Base-by-base conservation (phyloP, 331 rosid species). In the Rhamnella rubrinervis region DNA sequence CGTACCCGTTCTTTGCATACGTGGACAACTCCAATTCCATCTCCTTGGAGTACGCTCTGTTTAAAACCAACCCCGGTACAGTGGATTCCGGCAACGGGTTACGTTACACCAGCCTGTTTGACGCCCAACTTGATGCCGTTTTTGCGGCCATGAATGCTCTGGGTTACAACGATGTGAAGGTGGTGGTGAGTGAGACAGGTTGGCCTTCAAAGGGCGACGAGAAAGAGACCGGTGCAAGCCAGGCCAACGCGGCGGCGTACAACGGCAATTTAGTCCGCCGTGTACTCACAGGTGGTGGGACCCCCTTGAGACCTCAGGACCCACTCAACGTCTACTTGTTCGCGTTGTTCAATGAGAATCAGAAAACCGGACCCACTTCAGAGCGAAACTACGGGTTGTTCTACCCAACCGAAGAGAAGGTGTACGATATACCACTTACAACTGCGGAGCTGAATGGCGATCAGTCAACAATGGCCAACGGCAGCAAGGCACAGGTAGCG, bases 111-210 rank as follows among this genome's bases (percentile, higher is more conserved):
- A 90, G 62, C 41, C 66, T 93, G 0, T 70, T 93, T 1, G 95
- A 86, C 5, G 98, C 98, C 1, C 97, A 93, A 75, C 0, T 93
- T 46, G 98, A 93, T 68, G 98, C 98, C 18, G 96, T 93, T 65
- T 80, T 37, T 6, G 89, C 98, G 0, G 98, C 98, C 78, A 80
- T 83, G 88, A 83, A 90, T 4, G 91, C 88, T 0, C 26, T 93
- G 0, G 77, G 89, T 47, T 83, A 82, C 83, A 74, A 73, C 65
- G 96, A 90, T 75, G 61, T 93, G 0, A 76, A 71, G 58, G 2
- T 93, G 1, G 74, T 80, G 0, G 81, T 93, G 1, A 62, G 96
- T 0, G 98, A 93, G 37, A 88, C 97, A 0, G 98, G 98, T 0
- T 93, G 98, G 98, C 98, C 98, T 0, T 90, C 98, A 0, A 68